Conservation (phyloP, 306 rosid species). For the Dryas octopetala region DNA sequence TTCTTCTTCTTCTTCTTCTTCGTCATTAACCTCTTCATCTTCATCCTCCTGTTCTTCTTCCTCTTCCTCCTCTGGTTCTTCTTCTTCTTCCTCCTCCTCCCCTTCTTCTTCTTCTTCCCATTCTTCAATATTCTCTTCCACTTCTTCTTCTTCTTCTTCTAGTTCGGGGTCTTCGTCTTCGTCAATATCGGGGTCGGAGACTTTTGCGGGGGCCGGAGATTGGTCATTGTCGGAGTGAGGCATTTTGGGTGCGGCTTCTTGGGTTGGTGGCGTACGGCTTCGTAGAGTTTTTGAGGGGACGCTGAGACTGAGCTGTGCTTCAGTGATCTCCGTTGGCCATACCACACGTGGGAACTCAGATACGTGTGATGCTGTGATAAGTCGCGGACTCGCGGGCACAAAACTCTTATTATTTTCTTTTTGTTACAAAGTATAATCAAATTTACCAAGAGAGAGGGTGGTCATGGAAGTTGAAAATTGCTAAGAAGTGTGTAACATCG, state of each 20-base stretch:
- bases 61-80: neutral
- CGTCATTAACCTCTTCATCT: neutral
- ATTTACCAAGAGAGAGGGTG: too few relatives aligned
- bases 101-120: neutral
- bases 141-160: neutral
- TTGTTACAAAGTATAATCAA: too few relatives aligned
- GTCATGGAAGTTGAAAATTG: too few relatives aligned
- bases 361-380: neutral
- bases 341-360: neutral
- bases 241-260: neutral
- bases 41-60: slow-evolving; percentile 26
- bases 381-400: neutral
- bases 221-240: slow-evolving; percentile 5
- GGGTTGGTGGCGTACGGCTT: neutral
- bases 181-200: slow-evolving; percentile 7
- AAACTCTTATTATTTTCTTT: neutral
- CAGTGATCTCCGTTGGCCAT: neutral
- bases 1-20: neutral
- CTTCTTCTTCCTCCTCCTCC: neutral
- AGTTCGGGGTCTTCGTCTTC: slow-evolving; percentile 23
- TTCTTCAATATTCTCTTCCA: neutral
- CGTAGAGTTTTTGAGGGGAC: neutral
- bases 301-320: slow-evolving; percentile 6
- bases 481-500: too few relatives aligned
- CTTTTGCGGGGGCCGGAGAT: slow-evolving; percentile 18